phyloP scores from a whole-genome alignment of 2,329 filamentous ascomycete genomes.

The Trichoderma koningii region DNA sequence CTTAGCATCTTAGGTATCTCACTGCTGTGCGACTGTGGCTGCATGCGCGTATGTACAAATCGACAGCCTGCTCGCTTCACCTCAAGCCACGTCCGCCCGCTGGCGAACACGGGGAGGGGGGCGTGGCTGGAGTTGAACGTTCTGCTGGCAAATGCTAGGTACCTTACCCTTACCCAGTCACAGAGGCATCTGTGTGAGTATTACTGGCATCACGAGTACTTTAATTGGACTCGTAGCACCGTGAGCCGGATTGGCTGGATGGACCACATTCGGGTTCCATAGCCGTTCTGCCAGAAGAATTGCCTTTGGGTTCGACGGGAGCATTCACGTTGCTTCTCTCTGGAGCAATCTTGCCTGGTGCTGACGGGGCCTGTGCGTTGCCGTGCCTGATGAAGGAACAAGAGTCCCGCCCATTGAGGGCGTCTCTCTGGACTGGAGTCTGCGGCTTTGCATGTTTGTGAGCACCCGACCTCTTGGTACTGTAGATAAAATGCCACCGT shows the following conservation, averaged over 20 bases:
- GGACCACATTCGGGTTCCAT: conserved; percentile 29
- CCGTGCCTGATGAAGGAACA: conserved; percentile 25
- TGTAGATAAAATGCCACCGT: background rate
- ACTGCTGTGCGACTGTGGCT: conserved; percentile 18
- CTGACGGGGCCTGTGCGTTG: conserved; percentile 13
- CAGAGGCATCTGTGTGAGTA: too few relatives aligned
- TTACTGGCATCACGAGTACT: background rate
- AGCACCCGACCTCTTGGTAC: background rate
- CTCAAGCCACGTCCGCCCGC: conserved; percentile 24
- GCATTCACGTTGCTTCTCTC: conserved; percentile 6
- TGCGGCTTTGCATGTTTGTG: conserved; percentile 3
- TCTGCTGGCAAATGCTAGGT: conserved; percentile 1
- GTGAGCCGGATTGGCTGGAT: conserved; percentile 19
- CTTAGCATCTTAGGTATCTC: background rate
- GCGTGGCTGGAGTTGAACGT: conserved; percentile 15
- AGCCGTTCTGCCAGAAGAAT: conserved; percentile 18
- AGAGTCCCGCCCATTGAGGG: conserved; percentile 16
- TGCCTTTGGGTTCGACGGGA: background rate
- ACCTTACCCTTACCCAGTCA: background rate
- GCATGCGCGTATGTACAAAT: conserved; percentile 17
- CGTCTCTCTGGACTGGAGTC: conserved; percentile 8
- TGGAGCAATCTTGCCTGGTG: background rate
- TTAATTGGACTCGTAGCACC: background rate
- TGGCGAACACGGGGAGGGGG: conserved; percentile 21
- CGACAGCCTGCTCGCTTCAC: conserved; percentile 20